These are phyloP conservation scores for Galerina sulciceps DNA, from an alignment of 768 basidiomycete species.

Conservation along the genomic window DNA sequence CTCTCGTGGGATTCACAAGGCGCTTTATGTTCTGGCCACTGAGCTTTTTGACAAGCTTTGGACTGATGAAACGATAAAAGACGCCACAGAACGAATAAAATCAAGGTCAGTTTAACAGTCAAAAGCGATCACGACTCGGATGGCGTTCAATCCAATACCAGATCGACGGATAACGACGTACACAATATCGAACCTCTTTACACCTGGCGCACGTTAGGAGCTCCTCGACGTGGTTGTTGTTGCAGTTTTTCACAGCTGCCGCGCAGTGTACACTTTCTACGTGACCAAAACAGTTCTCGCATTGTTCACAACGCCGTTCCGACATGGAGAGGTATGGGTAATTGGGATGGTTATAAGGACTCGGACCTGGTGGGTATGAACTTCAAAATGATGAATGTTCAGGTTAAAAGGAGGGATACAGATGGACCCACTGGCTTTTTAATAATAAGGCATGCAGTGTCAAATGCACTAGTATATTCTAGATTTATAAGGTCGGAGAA, in stretches of 20 bases:
- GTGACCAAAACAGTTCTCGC: constrained; percentile 21
- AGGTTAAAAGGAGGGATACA: too few species aligned
- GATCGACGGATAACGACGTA: background rate
- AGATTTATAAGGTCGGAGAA: too few species aligned
- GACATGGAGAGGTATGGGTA: background rate
- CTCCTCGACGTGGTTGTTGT: constrained; percentile 8
- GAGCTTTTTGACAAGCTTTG: constrained; percentile 15
- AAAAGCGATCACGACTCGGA: background rate
- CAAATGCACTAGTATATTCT: too few species aligned
- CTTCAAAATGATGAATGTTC: too few species aligned
- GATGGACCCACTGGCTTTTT: too few species aligned
- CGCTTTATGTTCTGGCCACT: constrained; percentile 17
- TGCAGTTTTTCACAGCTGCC: constrained; percentile 14
- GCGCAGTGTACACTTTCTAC: constrained; percentile 14
- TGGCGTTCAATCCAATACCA: background rate
- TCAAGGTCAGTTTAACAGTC: background rate
- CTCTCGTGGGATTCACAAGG: constrained; percentile 9
- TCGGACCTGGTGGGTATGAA: too few species aligned
- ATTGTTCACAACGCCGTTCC: constrained; percentile 15
- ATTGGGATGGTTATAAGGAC: too few species aligned
- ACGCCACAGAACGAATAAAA: background rate
- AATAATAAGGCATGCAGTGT: too few species aligned
- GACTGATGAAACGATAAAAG: constrained; percentile 10
- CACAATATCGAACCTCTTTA: constrained; percentile 23
- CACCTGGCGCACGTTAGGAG: constrained; percentile 20